Evolutionary conservation across 139 green algal species (phyloP), one percentile per base, ranked within the genome.

Genomic region (Volvox reticuliferus): DNA sequence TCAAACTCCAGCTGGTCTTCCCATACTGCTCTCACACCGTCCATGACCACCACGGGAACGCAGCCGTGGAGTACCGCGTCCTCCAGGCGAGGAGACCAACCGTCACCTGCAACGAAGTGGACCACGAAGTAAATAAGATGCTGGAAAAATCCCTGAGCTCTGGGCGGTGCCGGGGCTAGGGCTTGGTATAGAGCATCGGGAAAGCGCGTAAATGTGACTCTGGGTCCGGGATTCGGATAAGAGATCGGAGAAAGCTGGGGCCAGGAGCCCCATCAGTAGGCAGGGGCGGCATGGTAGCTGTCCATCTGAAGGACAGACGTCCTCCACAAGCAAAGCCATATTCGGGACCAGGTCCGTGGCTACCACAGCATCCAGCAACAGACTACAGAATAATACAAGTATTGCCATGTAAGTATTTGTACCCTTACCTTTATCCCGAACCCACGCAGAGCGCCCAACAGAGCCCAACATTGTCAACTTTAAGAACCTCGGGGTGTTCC

Each of bases 21-120:
- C 44, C 78, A 94, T 35, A 89, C 89, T 13, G 30, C 33, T 24
- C 21, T n/a, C 61, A 77, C 36, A 12, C 50, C 86, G 37, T 95
- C 91, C 61, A 91, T 92, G 63, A 97, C 92, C 16, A 95, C 81
- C 5, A 97, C 93, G 12, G 95, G 95, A 50, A 97, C 89, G 88
- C 95, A 97, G 67, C 95, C 95, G 79, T 97, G 95, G 75, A 97
- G 88, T 12, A 95, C 90, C 0, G 95, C 93, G 77, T 97, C 95
- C 24, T 95, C 95, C 55, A 95, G 92, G 0, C 94, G 77, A 0
- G 83, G 68, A 0, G 65, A 86, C 88, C 93, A 97, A 68, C 95
- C 95, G 50, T 97, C 94, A 9, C 93, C 93, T 63, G 90, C 21
- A 28, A 12, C 21, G 86, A 16, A n/a, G 80, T 67, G 77, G 6